A percentile compares a stretch with the other conserved stretches of the same genome.
phyloP scores from a whole-genome alignment of 768 basidiomycete genomes.

The Tylopilus sp. region DNA sequence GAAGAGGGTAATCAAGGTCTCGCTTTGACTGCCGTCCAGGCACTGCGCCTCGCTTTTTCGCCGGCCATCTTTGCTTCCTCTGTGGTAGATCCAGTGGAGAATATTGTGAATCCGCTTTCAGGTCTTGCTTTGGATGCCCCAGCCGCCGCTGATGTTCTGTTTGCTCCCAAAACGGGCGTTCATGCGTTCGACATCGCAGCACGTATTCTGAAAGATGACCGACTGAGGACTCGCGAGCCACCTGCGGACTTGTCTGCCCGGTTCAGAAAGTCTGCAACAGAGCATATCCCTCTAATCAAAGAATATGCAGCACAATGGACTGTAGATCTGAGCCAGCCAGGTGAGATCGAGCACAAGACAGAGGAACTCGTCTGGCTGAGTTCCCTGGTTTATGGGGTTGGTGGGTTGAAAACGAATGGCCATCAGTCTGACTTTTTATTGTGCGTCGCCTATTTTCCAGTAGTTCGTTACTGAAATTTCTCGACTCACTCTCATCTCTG shows the following conservation, averaged over 20 bases:
- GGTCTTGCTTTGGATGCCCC: slow-evolving; percentile 8
- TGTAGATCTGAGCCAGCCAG: slow-evolving; percentile 31
- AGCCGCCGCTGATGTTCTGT: background rate
- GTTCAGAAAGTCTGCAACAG: slow-evolving; percentile 8
- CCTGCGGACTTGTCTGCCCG: slow-evolving; percentile 15
- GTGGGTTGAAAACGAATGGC: slow-evolving; percentile 54
- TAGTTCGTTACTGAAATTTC: no score
- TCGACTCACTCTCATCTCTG: background rate
- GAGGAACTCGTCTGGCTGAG: slow-evolving; percentile 62
- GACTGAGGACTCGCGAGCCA: slow-evolving; percentile 17
- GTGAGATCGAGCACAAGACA: slow-evolving; percentile 49
- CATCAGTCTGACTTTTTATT: slow-evolving; percentile 42
- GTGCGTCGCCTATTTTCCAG: slow-evolving; percentile 35
- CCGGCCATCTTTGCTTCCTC: slow-evolving; percentile 8
- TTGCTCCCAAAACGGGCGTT: slow-evolving; percentile 1
- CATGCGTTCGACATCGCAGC: slow-evolving; percentile 50
- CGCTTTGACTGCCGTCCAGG: slow-evolving; percentile 24
- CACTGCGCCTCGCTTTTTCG: slow-evolving; percentile 32
- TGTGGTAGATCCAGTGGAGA: background rate
- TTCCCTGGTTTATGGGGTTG: slow-evolving; percentile 52
- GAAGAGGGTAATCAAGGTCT: slow-evolving; percentile 24
- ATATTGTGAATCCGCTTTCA: slow-evolving; percentile 2
- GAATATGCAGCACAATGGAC: slow-evolving; percentile 41
- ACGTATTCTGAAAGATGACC: slow-evolving; percentile 47
- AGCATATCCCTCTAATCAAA: slow-evolving; percentile 1